These are phyloP conservation scores for Metschnikowia gruessii DNA, from an alignment of 805 yeast genomes.

Conservation along the genomic window DNA sequence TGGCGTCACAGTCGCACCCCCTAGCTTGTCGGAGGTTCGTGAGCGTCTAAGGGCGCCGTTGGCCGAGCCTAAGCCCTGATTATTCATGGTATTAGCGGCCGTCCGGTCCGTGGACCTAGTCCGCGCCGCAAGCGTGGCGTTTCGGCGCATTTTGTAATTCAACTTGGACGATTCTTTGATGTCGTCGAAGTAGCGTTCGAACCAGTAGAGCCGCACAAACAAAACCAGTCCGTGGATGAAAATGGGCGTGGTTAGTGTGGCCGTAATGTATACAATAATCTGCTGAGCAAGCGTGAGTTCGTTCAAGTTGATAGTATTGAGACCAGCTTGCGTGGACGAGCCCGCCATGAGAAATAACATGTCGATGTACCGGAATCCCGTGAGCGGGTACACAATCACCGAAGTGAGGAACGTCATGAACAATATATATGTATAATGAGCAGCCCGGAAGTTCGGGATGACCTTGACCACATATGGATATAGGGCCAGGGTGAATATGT, in stretches of 20 bases:
- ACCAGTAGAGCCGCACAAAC: slow-evolving; percentile 81
- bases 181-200: slow-evolving; percentile 80
- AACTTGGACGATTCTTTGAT: slow-evolving; percentile 75
- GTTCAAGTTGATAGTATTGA: slow-evolving; percentile 75
- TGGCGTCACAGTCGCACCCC: background rate
- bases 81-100: slow-evolving; percentile 29
- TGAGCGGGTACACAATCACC: slow-evolving; percentile 72
- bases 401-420: slow-evolving; percentile 62
- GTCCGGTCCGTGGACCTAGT: slow-evolving; percentile 33
- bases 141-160: slow-evolving; percentile 78
- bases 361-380: slow-evolving; percentile 68
- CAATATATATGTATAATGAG: slow-evolving; percentile 72
- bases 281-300: slow-evolving; percentile 73
- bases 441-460: slow-evolving; percentile 56
- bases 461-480: slow-evolving; percentile 42
- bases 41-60: background rate
- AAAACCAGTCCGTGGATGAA: slow-evolving; percentile 79
- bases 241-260: slow-evolving; percentile 79
- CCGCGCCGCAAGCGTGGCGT: slow-evolving; percentile 64
- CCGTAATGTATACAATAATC: slow-evolving; percentile 57
- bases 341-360: slow-evolving; percentile 74
- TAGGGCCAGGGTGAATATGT: slow-evolving; percentile 31
- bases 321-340: slow-evolving; percentile 86
- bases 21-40: background rate
- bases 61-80: slow-evolving; percentile 26